Evolutionary conservation across 495 filamentous ascomycete genomes (phyloP).

Genomic region (Aspergillus coremiiformis): DNA sequence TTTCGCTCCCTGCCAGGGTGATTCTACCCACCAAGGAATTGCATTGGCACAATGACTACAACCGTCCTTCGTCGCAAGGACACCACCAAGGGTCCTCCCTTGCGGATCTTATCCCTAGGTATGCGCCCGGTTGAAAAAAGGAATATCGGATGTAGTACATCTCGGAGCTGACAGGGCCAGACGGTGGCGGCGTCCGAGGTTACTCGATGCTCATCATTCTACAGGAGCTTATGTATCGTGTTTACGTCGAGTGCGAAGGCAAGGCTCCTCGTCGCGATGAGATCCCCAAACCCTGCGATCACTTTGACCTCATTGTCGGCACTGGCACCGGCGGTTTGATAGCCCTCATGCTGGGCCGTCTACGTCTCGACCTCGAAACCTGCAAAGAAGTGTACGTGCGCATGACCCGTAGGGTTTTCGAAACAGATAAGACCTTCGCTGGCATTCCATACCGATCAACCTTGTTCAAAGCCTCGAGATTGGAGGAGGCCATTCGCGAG

Average conservation of each 20-base stretch:
- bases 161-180: slow-evolving; percentile 35
- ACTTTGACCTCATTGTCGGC: slow-evolving; percentile 94
- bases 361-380: slow-evolving; percentile 87
- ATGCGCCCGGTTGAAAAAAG: slow-evolving; percentile 22
- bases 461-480: slow-evolving; percentile 88
- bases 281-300: slow-evolving; percentile 95
- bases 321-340: slow-evolving; percentile 94
- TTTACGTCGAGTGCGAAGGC: slow-evolving; percentile 78
- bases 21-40: slow-evolving; percentile 2
- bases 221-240: slow-evolving; percentile 91
- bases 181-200: slow-evolving; percentile 92
- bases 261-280: slow-evolving; percentile 75
- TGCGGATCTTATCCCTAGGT: slow-evolving; percentile 89
- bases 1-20: background rate
- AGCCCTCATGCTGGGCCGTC: slow-evolving; percentile 88
- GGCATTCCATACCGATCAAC: slow-evolving; percentile 91
- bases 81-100: slow-evolving; percentile 86
- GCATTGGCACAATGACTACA: slow-evolving; percentile 25
- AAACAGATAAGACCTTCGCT: slow-evolving; percentile 94
- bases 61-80: slow-evolving; percentile 64
- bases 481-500: slow-evolving; percentile 89
- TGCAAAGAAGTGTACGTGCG: slow-evolving; percentile 94
- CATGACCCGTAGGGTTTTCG: slow-evolving; percentile 89
- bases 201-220: slow-evolving; percentile 96
- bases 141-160: background rate